phyloP scores from a whole-genome alignment of 352 stramenopile genomes.

The Pythium vanterpoolii region DNA sequence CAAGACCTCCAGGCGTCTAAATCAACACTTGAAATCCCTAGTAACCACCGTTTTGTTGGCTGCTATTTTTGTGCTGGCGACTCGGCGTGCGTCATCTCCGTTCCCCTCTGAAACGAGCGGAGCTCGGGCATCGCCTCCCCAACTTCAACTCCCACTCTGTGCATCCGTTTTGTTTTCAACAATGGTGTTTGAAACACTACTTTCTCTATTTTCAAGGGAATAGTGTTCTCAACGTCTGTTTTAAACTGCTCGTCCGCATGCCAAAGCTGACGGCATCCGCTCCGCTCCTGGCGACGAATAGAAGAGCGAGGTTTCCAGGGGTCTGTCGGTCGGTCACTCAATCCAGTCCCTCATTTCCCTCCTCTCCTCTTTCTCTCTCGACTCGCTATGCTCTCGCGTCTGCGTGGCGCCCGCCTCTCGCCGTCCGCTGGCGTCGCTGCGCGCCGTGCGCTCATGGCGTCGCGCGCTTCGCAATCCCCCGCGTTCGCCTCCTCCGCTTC shows the following conservation, averaged over 20 bases:
- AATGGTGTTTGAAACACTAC: not conserved
- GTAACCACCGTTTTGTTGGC: no score
- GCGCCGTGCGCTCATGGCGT: conserved; percentile 36
- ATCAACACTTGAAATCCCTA: no score
- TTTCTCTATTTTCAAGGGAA: not conserved
- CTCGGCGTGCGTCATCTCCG: not conserved
- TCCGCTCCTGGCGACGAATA: conserved; percentile 3
- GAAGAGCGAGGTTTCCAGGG: not conserved
- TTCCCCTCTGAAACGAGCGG: not conserved
- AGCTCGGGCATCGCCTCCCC: not conserved
- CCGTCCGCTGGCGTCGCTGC: conserved; percentile 6
- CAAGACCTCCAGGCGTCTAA: no score
- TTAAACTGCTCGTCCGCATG: not conserved
- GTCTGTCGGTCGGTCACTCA: not conserved
- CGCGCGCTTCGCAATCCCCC: not conserved
- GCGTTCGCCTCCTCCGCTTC: conserved; percentile 96
- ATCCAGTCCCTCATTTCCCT: conserved; percentile 6
- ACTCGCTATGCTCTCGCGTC: not conserved
- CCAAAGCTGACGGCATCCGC: not conserved
- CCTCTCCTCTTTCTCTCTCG: no score
- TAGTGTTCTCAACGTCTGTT: no score
- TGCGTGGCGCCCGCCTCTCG: conserved; percentile 1
- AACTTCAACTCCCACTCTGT: conserved; percentile 24
- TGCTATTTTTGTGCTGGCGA: not conserved
- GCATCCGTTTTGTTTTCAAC: no score